Evolutionary conservation across 768 basidiomycete species (phyloP), one percentile per base, ranked within the genome.

Genomic region (Phlegmacium glaucopus): DNA sequence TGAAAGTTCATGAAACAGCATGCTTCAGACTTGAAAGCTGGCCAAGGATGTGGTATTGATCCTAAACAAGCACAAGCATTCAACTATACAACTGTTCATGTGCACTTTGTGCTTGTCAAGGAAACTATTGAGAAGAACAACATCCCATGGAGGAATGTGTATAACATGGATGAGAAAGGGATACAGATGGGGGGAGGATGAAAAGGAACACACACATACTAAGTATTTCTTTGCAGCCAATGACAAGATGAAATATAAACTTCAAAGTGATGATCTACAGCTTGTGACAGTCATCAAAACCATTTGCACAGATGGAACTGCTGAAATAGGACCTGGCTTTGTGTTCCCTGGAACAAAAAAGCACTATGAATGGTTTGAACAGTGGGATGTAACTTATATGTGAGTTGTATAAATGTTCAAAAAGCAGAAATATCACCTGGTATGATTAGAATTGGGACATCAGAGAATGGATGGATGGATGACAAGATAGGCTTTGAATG

Each of bases 61-160:
- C 61, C 57, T 32, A 62, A 65, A 44, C 53, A 59, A 26, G 63
- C 61, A 4, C 58, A 61, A 34, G 55, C 55, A 1, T 67, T 71
- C 51, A 62, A 62, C 22, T 29, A 39, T 3, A 38, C 50, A 3
- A 34, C 36, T 0, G 59, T 66, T 5, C 25, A 52, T 0, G 11
- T 47, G 9, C 29, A 49, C 13, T 39, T 52, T 11, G 45, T 49
- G 6, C 12, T 2, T 18, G 12, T 52, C 5, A 22, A 26, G 25
- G 34, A 45, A 13, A 27, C 34, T 4, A 40, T 57, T n/a, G 18
- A 41, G 0, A 25, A 43, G 13, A 22, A 52, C 25, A 22, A 44
- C 0, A 58, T 61, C 11, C 52, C 52, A 7, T 26, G 16, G 25
- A 49, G 52, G 29, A 57, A 59, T 17, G 44, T 56, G 30, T 58